phyloP scores from a whole-genome alignment of 371 early-diverging fungal species.

The Capniomyces stellatus region DNA sequence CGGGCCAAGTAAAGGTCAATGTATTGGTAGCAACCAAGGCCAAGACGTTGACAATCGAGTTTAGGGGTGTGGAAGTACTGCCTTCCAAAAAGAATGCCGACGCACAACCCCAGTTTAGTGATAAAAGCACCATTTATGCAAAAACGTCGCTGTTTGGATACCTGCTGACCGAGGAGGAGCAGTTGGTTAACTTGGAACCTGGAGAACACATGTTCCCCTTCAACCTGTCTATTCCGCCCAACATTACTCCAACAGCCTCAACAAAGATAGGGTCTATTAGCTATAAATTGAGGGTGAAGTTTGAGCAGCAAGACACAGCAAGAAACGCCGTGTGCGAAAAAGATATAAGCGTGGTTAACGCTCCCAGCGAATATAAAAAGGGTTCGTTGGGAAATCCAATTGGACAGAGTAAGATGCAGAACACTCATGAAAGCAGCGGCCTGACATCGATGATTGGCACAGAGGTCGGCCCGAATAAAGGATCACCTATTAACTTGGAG shows the following conservation, averaged over 20 bases:
- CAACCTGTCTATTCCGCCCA: neutral
- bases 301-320: neutral
- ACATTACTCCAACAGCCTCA: neutral
- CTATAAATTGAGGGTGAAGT: neutral
- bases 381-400: no score
- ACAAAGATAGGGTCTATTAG: neutral
- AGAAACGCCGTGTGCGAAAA: no score
- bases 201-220: slow-evolving; percentile 1
- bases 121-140: neutral
- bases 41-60: neutral
- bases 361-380: no score
- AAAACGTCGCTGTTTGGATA: slow-evolving; percentile 1
- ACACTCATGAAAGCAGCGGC: no score
- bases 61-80: neutral
- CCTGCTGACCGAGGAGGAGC: neutral
- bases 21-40: neutral
- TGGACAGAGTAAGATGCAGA: no score
- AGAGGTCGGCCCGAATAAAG: no score
- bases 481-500: no score
- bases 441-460: no score
- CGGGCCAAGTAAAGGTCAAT: neutral
- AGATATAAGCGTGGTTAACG: no score
- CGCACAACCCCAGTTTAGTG: neutral
- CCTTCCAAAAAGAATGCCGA: neutral
- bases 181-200: neutral